Evolutionary conservation across 1,284 basidiomycete genomes (phyloP).

Genomic region (Prillingera fragicola): DNA sequence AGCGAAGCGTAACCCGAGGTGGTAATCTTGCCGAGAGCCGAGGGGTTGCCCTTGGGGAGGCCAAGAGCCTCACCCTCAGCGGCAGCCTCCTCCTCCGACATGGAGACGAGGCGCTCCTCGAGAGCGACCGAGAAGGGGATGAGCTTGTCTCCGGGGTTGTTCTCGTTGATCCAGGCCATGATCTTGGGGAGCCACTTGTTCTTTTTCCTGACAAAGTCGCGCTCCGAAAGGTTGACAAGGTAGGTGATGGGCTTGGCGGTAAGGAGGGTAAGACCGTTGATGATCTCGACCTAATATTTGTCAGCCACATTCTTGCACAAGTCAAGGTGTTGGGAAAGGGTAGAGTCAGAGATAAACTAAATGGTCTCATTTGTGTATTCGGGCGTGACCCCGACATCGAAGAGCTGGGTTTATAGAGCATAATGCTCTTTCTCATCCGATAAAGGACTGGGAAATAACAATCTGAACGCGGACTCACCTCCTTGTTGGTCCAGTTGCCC

Average conservation of each 20-base stretch:
- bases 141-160: conserved; percentile 92
- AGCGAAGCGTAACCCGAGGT: conserved; percentile 82
- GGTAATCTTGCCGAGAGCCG: conserved; percentile 83
- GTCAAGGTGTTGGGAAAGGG: conserved; percentile 6
- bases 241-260: conserved; percentile 98
- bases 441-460: conserved; percentile 12
- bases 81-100: conserved; percentile 64
- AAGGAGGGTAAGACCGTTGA: conserved; percentile 85
- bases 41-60: conserved; percentile 47
- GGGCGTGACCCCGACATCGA: conserved; percentile 68
- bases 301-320: conserved; percentile 5
- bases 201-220: conserved; percentile 94
- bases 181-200: conserved; percentile 99
- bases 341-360: conserved; percentile 22
- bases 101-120: conserved; percentile 76
- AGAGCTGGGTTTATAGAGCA: conserved; percentile 70
- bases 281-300: conserved; percentile 74
- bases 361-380: conserved; percentile 58
- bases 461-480: conserved; percentile 58
- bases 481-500: conserved; percentile 91
- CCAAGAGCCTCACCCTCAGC: conserved; percentile 62
- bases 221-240: conserved; percentile 94
- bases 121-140: conserved; percentile 97
- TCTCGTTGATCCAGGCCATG: conserved; percentile 95
- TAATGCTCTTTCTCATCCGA: conserved; percentile 70